Base-by-base conservation (phyloP, 176 grass and related monocot species). In the Pharus latifolius region DNA sequence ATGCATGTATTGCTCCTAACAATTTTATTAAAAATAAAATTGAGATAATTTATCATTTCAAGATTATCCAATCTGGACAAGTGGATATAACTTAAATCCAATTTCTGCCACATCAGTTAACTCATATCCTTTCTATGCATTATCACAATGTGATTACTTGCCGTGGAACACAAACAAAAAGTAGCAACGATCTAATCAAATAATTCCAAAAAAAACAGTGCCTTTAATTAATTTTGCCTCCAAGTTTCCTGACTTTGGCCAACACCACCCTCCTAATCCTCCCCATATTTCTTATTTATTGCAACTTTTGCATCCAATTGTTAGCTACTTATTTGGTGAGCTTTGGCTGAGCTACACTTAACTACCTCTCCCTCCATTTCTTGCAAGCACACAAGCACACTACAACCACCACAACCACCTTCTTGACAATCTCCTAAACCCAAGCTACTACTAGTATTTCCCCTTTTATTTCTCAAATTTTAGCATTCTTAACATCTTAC, bases 301-400 rank as follows among this genome's bases (percentile, higher is more conserved):
- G 35, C 35, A 9, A 16, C 37, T 42, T 69, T 34, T 69, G 44
- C 33, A 25, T 23, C 49, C 10, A 13, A 52, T 19, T 27, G 78
- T 78, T 87, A 87, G 79, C 79, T 79, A 32, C 79, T 53, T 52
- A 69, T 83, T 87, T 78, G 85, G 85, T 83, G 63, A 44, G 75
- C 67, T 87, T 51, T 59, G 78, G 79, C 74, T 69, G 74, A 74
- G 78, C 61, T 67, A 57, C 65, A 65, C 52, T 78, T 66, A 87
- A 76, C 84, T 74, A 82, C 79, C 79, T 43, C 2, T 12, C 20
- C 18, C 49, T 30, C 78, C 58, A 59, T 46, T 30, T 54, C 78
- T 67, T 48, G 68, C 73, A 46, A 69, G 62, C 84, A 30, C 56
- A 49, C 32, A 19, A 6, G 12, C 66, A 32, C 31, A 31, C 73